These are phyloP conservation scores for Vitrella brassicaformis DNA, from an alignment of 73 alveolate species.

Conservation along the genomic window DNA sequence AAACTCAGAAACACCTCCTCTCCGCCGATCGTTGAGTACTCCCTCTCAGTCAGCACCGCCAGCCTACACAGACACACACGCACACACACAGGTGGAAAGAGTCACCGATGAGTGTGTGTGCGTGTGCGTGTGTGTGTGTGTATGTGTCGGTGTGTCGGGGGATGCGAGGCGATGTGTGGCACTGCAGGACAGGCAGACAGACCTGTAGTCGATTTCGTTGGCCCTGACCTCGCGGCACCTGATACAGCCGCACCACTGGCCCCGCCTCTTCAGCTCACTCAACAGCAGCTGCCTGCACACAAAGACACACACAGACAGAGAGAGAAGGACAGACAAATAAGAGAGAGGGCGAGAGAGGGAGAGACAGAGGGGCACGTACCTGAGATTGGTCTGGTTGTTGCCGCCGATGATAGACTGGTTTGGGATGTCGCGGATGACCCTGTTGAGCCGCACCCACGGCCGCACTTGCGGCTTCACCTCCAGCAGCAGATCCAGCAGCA, in stretches of 20 bases:
- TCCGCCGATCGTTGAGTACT: not conserved
- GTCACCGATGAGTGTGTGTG: not conserved
- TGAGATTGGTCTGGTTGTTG: not conserved
- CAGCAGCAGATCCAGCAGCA: not conserved
- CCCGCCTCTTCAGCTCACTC: conserved; percentile 12
- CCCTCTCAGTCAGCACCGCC: not conserved
- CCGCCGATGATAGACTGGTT: not conserved
- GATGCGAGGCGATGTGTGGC: too few species aligned
- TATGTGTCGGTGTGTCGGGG: too few species aligned
- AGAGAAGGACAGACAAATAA: too few species aligned
- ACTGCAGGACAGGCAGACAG: too few species aligned
- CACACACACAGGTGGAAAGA: not conserved
- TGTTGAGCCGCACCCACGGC: conserved; percentile 31
- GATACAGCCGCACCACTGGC: conserved; percentile 35
- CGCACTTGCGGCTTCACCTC: conserved; percentile 5
- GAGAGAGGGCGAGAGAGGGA: too few species aligned
- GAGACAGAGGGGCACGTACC: too few species aligned
- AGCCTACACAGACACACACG: not conserved
- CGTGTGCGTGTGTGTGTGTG: too few species aligned
- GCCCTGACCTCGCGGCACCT: conserved; percentile 25
- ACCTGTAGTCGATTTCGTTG: too few species aligned
- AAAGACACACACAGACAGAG: too few species aligned
- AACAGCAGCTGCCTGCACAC: not conserved
- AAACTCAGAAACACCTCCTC: not conserved
- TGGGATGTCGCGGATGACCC: conserved; percentile 36